Evolutionary conservation across 768 basidiomycete species (phyloP), one percentile per base, ranked within the genome.

Genomic region (Naganishia onofrii): DNA sequence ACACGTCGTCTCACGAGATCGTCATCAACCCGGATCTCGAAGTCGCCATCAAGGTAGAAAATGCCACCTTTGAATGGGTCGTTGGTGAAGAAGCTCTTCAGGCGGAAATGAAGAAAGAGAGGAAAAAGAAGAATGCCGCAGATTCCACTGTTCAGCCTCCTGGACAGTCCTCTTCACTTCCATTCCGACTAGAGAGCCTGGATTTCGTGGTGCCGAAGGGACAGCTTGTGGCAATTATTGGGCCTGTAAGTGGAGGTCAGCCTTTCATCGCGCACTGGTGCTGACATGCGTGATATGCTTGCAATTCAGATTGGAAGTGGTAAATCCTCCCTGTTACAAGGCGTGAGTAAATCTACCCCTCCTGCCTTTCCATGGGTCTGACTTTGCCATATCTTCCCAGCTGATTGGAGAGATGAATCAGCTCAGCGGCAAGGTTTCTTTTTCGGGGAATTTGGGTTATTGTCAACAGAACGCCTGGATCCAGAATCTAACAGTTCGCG

Each of bases 381-480:
- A n/a, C 28, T 13, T 31, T 48, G 48, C 72, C 34, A 44, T 60
- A 9, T 44, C 34, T 13, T 48, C 42, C 58, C 48, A 85, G 83
- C 80, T 91, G 31, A 85, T 90, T 48, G 88, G 89, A 6, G 89
- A 90, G 79, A 90, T 90, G 88, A 82, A 84, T 21, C 83, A 82
- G 68, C 72, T 83, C 2, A 77, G 80, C 10, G 89, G 89, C 0
- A 76, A 79, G 15, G 84, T 88, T 44, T 80, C 82, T 0, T 87
- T 90, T 72, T 87, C 89, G 8, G 89, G 89, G 0, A 80, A 82
- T 17, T 83, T 90, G 12, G 88, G 85, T 6, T 91, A 90, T 76
- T 89, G 88, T 75, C 84, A 88, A 19, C 89, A 91, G 79, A 86
- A 85, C 0, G 88, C 89, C 0, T 91, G 89, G 89, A 90, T 91